Base-by-base conservation (phyloP, 2,329 filamentous ascomycete species). In the Pseudogymnoascus sp. region DNA sequence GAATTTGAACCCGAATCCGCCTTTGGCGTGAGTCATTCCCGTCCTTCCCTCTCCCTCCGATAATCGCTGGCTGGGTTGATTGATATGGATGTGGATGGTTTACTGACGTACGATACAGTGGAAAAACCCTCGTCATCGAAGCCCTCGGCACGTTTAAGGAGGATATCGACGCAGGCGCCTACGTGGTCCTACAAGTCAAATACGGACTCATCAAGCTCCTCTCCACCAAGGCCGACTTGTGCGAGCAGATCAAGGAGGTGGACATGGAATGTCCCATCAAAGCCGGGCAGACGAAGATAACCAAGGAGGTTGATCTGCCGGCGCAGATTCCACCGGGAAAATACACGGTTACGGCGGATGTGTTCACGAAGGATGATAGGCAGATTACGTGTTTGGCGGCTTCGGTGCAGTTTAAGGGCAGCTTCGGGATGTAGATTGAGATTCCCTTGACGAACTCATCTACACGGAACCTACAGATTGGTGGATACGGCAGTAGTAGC, bases 131-230 rank as follows among this genome's bases (percentile, higher is more conserved):
- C 61, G 79, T 81, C 63, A 96, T 99, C 78, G 84, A 85, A 66
- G 94, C 92, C 55, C 80, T 78, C 33, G 94, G 93, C 62, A 84
- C 78, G n/a, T 82, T 97, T 66, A 82, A 81, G 68, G 77, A 95
- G 71, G 76, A 81, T 60, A 86, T 99, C 66, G 82, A 86, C 61
- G 74, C 91, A 63, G 93, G 91, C 63, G 90, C 93, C 64, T 90
- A 89, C 69, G 88, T 97, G 65, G 80, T 87, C 58, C 75, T 99
- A 40, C 83, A 87, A 67, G 93, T 99, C 77, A 97, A 96, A 78
- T 97, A 96, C 75, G 93, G 93, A 64, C 81, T 96, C 67, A 97
- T 99, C 75, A 89, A 86, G 61, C 83, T 99, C 66, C 85, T 99
- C 75, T 90, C 84, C 74, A 89, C 89, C 67, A 83, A 82, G 67